phyloP scores from a whole-genome alignment of 2,329 filamentous ascomycete genomes.

The Nigrospora oryzae region DNA sequence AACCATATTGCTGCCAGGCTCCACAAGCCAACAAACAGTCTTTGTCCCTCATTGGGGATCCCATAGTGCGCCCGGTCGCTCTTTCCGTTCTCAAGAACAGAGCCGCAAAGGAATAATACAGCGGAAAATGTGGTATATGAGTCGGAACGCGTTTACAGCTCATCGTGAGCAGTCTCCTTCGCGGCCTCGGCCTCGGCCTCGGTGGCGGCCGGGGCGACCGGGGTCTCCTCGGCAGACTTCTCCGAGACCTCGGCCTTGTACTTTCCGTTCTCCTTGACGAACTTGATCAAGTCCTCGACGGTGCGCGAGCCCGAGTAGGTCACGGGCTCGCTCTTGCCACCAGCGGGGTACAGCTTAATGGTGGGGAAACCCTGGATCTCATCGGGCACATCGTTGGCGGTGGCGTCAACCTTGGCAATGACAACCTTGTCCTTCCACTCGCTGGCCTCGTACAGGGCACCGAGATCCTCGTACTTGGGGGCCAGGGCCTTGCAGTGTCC shows the following conservation, averaged over 20 bases:
- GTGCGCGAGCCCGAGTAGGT: constrained; percentile 85
- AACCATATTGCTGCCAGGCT: no score
- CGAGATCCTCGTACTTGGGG: constrained; percentile 93
- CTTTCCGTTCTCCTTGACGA: constrained; percentile 93
- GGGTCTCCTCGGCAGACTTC: constrained; percentile 44
- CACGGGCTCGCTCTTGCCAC: constrained; percentile 74
- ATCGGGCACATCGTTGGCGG: constrained; percentile 90
- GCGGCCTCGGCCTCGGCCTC: constrained; percentile 39
- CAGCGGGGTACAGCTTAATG: constrained; percentile 95
- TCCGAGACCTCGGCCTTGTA: constrained; percentile 64
- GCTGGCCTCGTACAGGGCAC: constrained; percentile 64
- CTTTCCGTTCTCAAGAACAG: constrained; percentile 1
- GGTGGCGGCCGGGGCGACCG: constrained; percentile 40
- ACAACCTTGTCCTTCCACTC: constrained; percentile 77
- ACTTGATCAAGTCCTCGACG: constrained; percentile 82
- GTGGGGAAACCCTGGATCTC: constrained; percentile 97
- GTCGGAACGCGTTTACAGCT: constrained; percentile 52
- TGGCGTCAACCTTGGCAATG: constrained; percentile 97
- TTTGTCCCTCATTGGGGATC: no score
- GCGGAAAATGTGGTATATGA: constrained; percentile 5
- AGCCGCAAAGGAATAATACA: constrained; percentile 5
- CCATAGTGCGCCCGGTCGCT: background rate
- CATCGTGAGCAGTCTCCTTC: constrained; percentile 51
- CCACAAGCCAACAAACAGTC: no score
- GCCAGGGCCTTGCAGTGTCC: constrained; percentile 99